Percentiles rank a stretch among this genome's conserved stretches.
These are phyloP conservation scores for Corrigiola litoralis DNA, from an alignment of 179 eudicot genomes.

Conservation along the genomic window DNA sequence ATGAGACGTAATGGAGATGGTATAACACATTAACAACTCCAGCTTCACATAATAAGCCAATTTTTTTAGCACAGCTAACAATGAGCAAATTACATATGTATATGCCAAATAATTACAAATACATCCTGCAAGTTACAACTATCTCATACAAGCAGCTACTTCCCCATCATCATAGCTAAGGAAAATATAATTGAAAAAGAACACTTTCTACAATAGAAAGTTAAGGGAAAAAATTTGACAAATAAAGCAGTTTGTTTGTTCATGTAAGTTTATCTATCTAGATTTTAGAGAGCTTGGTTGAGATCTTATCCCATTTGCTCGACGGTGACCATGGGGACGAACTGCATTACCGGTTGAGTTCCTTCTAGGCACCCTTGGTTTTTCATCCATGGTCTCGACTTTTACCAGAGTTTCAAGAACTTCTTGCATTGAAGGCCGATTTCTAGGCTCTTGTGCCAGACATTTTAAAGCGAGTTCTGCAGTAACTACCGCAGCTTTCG, in stretches of 20 bases:
- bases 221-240: background rate
- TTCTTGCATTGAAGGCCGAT: conserved; percentile 76
- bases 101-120: background rate
- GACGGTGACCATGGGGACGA: conserved; percentile 21
- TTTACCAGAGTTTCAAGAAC: conserved; percentile 52
- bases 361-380: conserved; percentile 33
- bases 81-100: no score
- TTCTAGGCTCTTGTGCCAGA: conserved; percentile 54
- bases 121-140: background rate
- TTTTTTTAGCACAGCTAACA: no score
- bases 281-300: conserved; percentile 15
- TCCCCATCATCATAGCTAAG: no score
- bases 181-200: no score
- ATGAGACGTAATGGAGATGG: no score
- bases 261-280: conserved; percentile 22
- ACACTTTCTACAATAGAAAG: background rate
- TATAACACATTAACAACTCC: no score
- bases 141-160: background rate
- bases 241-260: background rate
- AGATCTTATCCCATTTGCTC: conserved; percentile 20
- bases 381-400: conserved; percentile 43
- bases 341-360: conserved; percentile 16
- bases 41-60: no score
- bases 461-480: conserved; percentile 66
- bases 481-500: conserved; percentile 49